Conservation (phyloP, 805 yeast genomes). For the Phaffomyces antillensis region DNA sequence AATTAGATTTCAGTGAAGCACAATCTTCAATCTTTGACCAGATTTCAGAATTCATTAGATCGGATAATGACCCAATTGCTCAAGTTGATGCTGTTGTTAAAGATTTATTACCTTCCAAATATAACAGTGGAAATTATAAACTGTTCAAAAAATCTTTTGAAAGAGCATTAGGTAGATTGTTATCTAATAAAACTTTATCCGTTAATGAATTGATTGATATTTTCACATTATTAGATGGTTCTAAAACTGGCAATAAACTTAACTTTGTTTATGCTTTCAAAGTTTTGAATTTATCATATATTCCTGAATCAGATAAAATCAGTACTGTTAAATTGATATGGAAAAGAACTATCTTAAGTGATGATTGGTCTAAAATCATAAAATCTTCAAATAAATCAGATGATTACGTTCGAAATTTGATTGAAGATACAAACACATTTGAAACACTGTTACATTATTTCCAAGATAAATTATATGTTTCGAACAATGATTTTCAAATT, state of each 20-base stretch:
- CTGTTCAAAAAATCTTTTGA: constrained; percentile 20
- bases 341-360: constrained; percentile 50
- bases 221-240: constrained; percentile 37
- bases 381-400: constrained; percentile 32
- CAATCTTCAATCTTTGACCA: constrained; percentile 35
- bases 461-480: constrained; percentile 26
- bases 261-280: constrained; percentile 43
- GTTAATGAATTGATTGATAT: constrained; percentile 44
- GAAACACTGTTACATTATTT: constrained; percentile 34
- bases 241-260: constrained; percentile 21
- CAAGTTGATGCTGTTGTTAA: constrained; percentile 20
- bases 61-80: constrained; percentile 24
- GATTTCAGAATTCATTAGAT: constrained; percentile 20
- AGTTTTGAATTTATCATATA: constrained; percentile 34
- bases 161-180: constrained; percentile 26
- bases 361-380: constrained; percentile 42
- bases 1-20: constrained; percentile 40
- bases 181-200: constrained; percentile 32
- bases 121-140: constrained; percentile 7
- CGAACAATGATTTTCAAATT: constrained; percentile 16
- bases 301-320: constrained; percentile 24
- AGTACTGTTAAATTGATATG: constrained; percentile 39
- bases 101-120: constrained; percentile 18
- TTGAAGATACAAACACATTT: constrained; percentile 37
- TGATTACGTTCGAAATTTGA: constrained; percentile 31